phyloP scores from a whole-genome alignment of 345 rosid species.

The Euclidium syriacum region DNA sequence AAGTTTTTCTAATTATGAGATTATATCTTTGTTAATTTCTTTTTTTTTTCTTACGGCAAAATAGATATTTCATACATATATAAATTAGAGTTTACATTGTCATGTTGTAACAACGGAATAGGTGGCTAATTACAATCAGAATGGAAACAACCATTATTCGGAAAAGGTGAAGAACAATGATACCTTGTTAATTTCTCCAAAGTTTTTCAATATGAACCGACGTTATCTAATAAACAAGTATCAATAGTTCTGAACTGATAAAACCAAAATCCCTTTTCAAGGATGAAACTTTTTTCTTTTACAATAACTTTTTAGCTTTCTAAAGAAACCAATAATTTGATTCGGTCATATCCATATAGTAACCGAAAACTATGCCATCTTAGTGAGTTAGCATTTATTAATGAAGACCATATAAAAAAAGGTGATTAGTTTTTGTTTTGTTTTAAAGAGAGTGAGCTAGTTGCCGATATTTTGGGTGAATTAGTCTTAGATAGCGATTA shows the following conservation, averaged over 20 bases:
- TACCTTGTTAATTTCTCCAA: neutral
- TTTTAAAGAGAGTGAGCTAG: conserved; percentile 1
- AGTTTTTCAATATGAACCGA: neutral
- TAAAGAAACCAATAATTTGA: neutral
- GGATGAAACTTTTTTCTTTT: neutral
- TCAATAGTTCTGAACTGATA: neutral
- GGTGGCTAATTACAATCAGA: too few relatives aligned
- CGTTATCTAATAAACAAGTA: neutral
- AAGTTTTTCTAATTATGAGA: neutral
- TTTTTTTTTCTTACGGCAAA: too few relatives aligned
- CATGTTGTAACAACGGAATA: too few relatives aligned
- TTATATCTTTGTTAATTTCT: neutral
- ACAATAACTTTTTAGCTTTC: neutral
- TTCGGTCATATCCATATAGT: neutral
- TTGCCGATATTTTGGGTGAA: conserved; percentile 13
- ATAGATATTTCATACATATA: too few relatives aligned
- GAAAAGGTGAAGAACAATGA: neutral
- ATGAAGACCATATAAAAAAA: neutral
- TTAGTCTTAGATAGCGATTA: neutral
- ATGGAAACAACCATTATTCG: too few relatives aligned
- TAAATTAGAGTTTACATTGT: too few relatives aligned
- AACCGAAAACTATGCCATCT: neutral
- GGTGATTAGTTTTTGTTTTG: neutral
- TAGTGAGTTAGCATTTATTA: neutral
- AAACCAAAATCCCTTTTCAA: neutral